Evolutionary conservation across 495 filamentous ascomycete genomes (phyloP).

Genomic region (Podospora bellae-mahoneyi): DNA sequence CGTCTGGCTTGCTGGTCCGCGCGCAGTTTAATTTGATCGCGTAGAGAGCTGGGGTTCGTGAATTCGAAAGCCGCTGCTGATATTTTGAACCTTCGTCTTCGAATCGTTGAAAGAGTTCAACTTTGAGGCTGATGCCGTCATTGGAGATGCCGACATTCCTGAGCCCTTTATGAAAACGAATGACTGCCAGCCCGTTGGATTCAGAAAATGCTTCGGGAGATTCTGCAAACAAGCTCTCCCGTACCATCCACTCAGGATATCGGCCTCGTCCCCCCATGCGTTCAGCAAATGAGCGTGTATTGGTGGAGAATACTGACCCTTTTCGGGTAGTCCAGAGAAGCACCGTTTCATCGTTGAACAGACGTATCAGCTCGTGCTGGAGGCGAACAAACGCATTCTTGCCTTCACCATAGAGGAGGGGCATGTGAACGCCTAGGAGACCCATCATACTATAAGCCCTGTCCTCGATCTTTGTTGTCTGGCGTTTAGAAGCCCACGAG

Average conservation of each 20-base stretch:
- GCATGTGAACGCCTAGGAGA: neutral
- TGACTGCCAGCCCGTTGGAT: neutral
- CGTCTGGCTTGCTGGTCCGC: neutral
- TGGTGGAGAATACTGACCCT: neutral
- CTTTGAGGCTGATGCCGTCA: neutral
- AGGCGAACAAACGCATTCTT: slow-evolving; percentile 12
- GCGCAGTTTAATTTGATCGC: neutral
- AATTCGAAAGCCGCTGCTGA: neutral
- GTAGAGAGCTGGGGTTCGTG: neutral
- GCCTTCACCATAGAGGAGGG: neutral
- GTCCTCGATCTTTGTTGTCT: slow-evolving; percentile 12
- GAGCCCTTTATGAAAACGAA: neutral
- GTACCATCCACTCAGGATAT: neutral
- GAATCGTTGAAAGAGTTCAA: neutral
- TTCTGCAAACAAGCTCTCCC: neutral
- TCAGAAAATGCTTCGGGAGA: neutral
- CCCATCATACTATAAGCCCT: slow-evolving; percentile 13
- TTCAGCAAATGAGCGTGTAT: neutral
- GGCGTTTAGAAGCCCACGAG: slow-evolving; percentile 10
- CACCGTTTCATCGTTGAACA: slow-evolving; percentile 6
- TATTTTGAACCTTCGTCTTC: neutral
- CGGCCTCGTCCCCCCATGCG: too few species aligned
- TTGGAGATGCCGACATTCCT: neutral
- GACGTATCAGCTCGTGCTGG: slow-evolving; percentile 17
- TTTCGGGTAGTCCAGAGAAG: neutral